A percentile compares a stretch with the other conserved stretches of the same genome.
Evolutionary conservation across 371 early-diverging fungal species (phyloP).

Genomic region (Conidiobolus incongruus): DNA sequence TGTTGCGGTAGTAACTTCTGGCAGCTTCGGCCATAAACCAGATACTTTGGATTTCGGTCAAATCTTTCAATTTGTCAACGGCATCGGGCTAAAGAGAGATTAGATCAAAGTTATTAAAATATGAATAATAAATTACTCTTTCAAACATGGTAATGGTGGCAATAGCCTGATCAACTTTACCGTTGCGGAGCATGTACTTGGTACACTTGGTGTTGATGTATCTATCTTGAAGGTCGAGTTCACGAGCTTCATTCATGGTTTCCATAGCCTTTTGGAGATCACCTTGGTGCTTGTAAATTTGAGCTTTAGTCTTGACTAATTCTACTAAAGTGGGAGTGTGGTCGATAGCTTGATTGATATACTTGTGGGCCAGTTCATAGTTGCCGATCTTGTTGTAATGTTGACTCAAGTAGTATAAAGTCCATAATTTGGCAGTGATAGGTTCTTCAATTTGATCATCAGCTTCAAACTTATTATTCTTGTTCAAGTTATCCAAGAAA

Average conservation of each 20-base stretch:
- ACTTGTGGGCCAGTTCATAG: slow-evolving; percentile 34
- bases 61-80: slow-evolving; percentile 46
- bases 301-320: slow-evolving; percentile 78
- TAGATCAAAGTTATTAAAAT: too few species aligned
- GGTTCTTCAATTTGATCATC: slow-evolving; percentile 24
- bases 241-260: slow-evolving; percentile 65
- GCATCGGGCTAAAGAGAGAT: slow-evolving; percentile 47
- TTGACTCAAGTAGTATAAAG: slow-evolving; percentile 70
- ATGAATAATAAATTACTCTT: too few species aligned
- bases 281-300: slow-evolving; percentile 80
- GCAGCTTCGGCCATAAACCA: slow-evolving; percentile 72
- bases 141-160: slow-evolving; percentile 61
- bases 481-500: too few species aligned
- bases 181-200: slow-evolving; percentile 80
- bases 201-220: slow-evolving; percentile 86
- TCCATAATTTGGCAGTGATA: slow-evolving; percentile 69
- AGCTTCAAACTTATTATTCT: not conserved
- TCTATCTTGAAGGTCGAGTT: slow-evolving; percentile 82
- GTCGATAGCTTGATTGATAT: slow-evolving; percentile 58
- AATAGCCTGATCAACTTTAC: slow-evolving; percentile 60
- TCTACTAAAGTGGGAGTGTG: slow-evolving; percentile 79
- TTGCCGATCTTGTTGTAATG: slow-evolving; percentile 51
- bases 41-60: slow-evolving; percentile 75
- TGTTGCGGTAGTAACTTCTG: slow-evolving; percentile 33
- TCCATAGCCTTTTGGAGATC: slow-evolving; percentile 37